Conservation (phyloP, 2,329 filamentous ascomycete species). For the Penicillium sp. region DNA sequence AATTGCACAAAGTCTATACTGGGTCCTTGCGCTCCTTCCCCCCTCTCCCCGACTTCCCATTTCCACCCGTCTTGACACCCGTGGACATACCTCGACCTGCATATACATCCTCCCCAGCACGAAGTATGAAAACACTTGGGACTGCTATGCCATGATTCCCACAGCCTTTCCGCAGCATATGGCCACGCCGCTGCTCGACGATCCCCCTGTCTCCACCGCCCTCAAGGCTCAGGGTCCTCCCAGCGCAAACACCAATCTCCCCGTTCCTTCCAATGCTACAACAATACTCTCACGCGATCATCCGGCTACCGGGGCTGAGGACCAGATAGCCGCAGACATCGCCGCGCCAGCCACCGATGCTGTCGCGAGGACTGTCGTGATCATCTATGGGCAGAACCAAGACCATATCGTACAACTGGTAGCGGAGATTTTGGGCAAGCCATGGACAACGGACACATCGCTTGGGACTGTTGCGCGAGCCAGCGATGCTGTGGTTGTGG, state of each 20-base stretch:
- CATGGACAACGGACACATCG: conserved; percentile 60
- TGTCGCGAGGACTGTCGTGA: conserved; percentile 49
- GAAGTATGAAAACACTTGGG: conserved; percentile 31
- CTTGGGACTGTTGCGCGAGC: conserved; percentile 55
- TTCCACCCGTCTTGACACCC: neutral
- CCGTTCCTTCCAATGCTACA: conserved; percentile 12
- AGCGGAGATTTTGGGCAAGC: conserved; percentile 76
- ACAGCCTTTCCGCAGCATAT: conserved; percentile 34
- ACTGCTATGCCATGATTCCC: conserved; percentile 37
- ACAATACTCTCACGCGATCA: conserved; percentile 6
- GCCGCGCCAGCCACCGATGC: neutral
- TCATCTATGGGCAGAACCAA: conserved; percentile 70
- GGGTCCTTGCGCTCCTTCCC: neutral
- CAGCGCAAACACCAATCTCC: conserved; percentile 9
- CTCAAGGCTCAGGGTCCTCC: conserved; percentile 20
- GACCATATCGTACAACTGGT: conserved; percentile 73
- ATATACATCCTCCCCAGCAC: neutral
- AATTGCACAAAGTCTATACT: neutral
- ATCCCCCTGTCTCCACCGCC: conserved; percentile 21
- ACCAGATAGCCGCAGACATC: neutral
- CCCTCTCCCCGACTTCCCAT: neutral
- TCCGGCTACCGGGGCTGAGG: neutral
- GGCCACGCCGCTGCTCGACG: conserved; percentile 34
- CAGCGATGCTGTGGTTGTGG: conserved; percentile 66
- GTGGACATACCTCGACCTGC: neutral